Percentiles rank a stretch among this genome's conserved stretches.
phyloP scores from a whole-genome alignment of 78 protist species.

The Cavenderia fasciculata region DNA sequence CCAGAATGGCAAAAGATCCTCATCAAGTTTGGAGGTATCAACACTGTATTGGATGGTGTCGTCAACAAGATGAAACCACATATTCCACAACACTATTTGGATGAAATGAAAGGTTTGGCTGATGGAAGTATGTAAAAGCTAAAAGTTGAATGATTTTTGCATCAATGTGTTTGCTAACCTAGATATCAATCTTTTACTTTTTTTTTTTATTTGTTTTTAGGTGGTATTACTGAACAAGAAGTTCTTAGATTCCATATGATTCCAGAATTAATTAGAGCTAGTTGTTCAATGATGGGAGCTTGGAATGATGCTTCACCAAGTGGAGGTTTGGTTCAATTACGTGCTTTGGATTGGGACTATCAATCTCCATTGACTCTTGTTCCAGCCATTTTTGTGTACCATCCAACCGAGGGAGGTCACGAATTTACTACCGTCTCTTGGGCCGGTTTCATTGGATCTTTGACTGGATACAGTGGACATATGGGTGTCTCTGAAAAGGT shows the following conservation, averaged over 20 bases:
- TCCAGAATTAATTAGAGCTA: slow-evolving; percentile 81
- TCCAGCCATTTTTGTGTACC: slow-evolving; percentile 72
- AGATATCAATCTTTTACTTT: too few relatives aligned
- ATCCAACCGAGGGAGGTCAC: slow-evolving; percentile 59
- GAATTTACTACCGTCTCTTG: slow-evolving; percentile 29
- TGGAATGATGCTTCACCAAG: slow-evolving; percentile 41
- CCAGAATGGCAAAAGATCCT: slow-evolving; percentile 2
- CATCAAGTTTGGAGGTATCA: slow-evolving; percentile 25
- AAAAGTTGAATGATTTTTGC: too few relatives aligned
- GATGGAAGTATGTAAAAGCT: too few relatives aligned
- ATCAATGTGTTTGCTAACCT: too few relatives aligned
- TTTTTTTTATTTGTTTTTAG: too few relatives aligned
- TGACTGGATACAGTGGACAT: slow-evolving; percentile 53
- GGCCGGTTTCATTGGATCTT: slow-evolving; percentile 78
- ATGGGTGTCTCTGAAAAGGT: slow-evolving; percentile 80
- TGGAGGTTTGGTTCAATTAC: slow-evolving; percentile 61
- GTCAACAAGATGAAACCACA: slow-evolving; percentile 6
- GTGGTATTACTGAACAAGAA: slow-evolving; percentile 32
- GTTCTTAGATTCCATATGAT: slow-evolving; percentile 72
- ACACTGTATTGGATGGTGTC: slow-evolving; percentile 57
- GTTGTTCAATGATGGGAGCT: slow-evolving; percentile 80
- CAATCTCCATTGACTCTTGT: slow-evolving; percentile 50
- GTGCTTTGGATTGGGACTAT: slow-evolving; percentile 85
- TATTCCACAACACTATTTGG: slow-evolving; percentile 38
- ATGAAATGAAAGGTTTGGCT: slow-evolving; percentile 68